A percentile compares a stretch with the other conserved stretches of the same genome.
Conservation (phyloP, 2,329 filamentous ascomycete genomes). For the Penicillium freii region DNA sequence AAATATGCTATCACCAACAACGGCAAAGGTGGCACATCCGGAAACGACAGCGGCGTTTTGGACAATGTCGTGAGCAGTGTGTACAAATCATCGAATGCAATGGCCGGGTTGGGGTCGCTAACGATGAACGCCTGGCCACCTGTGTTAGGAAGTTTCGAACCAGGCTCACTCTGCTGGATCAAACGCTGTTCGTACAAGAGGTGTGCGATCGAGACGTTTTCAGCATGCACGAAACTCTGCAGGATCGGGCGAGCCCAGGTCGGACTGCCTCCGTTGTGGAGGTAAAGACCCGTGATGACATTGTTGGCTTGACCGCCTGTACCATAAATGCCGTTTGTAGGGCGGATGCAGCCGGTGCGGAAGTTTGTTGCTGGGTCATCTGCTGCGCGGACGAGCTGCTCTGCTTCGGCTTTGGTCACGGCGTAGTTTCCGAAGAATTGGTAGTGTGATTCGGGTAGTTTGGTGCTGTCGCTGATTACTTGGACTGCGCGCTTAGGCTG, state of each 20-base stretch:
- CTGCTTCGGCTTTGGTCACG: constrained; percentile 52
- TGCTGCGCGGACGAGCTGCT: constrained; percentile 50
- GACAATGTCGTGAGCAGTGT: constrained; percentile 29
- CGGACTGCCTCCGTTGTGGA: constrained; percentile 40
- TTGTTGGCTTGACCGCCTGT: constrained; percentile 42
- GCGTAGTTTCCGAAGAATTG: constrained; percentile 53
- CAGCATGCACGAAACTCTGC: constrained; percentile 52
- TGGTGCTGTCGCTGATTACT: constrained; percentile 45
- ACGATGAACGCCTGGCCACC: constrained; percentile 52
- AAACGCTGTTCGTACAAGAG: constrained; percentile 55
- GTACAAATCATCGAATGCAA: constrained; percentile 35
- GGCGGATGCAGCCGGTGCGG: constrained; percentile 55
- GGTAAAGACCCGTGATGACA: constrained; percentile 41
- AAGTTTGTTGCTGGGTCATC: constrained; percentile 42
- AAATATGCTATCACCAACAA: constrained; percentile 34
- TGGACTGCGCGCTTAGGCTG: constrained; percentile 47
- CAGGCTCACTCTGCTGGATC: constrained; percentile 31
- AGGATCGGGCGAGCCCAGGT: constrained; percentile 48
- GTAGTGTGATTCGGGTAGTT: constrained; percentile 40
- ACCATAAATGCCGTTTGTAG: constrained; percentile 55
- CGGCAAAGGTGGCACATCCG: constrained; percentile 23
- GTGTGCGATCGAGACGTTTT: constrained; percentile 56
- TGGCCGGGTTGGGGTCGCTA: constrained; percentile 51
- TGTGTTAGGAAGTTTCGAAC: constrained; percentile 28
- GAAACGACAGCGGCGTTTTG: constrained; percentile 32